A percentile compares a stretch with the other conserved stretches of the same genome.
Conservation (phyloP, 768 basidiomycete genomes). For the Coprinopsis marcescibilis region DNA sequence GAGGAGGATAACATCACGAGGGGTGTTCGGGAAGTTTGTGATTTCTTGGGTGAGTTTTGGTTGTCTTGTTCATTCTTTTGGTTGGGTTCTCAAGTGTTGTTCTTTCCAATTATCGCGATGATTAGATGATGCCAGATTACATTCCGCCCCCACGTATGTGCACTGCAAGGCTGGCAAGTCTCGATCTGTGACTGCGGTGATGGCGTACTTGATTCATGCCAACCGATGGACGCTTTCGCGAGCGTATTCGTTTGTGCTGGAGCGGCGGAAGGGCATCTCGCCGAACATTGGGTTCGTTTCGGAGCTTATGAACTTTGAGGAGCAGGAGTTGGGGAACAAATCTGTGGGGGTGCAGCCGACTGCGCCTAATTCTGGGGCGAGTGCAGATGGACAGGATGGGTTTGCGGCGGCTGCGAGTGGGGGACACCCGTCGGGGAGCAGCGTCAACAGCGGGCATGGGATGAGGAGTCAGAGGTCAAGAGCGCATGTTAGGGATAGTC, state of each 20-base stretch:
- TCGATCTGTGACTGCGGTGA: slow-evolving; percentile 91
- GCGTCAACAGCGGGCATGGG: background rate
- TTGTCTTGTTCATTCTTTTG: background rate
- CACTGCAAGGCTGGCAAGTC: slow-evolving; percentile 97
- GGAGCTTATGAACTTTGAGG: slow-evolving; percentile 95
- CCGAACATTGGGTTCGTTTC: slow-evolving; percentile 98
- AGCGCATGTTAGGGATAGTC: slow-evolving; percentile 68
- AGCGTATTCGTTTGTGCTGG: slow-evolving; percentile 88
- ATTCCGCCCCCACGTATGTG: slow-evolving; percentile 86
- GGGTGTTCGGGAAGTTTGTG: slow-evolving; percentile 80
- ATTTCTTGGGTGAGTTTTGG: slow-evolving; percentile 67
- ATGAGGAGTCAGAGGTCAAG: slow-evolving; percentile 25
- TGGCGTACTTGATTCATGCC: slow-evolving; percentile 95
- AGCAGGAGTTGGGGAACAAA: slow-evolving; percentile 78
- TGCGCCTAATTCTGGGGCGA: slow-evolving; percentile 18
- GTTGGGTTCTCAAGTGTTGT: background rate
- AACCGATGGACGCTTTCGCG: slow-evolving; percentile 94
- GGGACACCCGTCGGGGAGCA: background rate
- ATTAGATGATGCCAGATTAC: slow-evolving; percentile 85
- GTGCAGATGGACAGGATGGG: slow-evolving; percentile 17
- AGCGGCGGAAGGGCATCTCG: slow-evolving; percentile 89
- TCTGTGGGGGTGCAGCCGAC: slow-evolving; percentile 58
- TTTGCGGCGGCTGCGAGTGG: slow-evolving; percentile 17
- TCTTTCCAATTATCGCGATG: background rate
- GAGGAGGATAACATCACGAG: slow-evolving; percentile 86